Evolutionary conservation across 306 rosid species (phyloP).

Genomic region (Fragaria vesca): DNA sequence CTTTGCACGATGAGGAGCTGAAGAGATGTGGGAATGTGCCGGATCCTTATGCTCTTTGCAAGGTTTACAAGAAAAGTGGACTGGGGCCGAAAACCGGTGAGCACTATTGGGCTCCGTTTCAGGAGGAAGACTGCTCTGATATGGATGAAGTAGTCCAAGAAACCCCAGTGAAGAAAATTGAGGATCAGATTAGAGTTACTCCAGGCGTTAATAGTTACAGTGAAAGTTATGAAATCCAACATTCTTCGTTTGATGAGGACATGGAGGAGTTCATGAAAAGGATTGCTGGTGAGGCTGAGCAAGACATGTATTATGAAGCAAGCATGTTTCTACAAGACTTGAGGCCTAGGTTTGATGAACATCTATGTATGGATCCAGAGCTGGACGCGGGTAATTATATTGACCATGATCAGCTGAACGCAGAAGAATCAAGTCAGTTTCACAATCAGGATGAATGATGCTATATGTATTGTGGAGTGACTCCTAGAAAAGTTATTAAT

Average conservation of each 20-base stretch:
- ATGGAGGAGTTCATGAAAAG: constrained; percentile 41
- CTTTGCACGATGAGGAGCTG: constrained; percentile 77
- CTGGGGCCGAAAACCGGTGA: constrained; percentile 98
- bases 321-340: not conserved
- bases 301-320: constrained; percentile 18
- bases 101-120: constrained; percentile 91
- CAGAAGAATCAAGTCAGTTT: not conserved
- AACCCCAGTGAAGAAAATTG: constrained; percentile 25
- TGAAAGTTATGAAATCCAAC: constrained; percentile 25
- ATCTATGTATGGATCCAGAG: not conserved
- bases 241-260: constrained; percentile 33
- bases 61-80: constrained; percentile 87
- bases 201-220: constrained; percentile 10
- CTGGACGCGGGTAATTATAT: not conserved
- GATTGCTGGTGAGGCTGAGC: constrained; percentile 39
- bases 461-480: no score
- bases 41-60: constrained; percentile 82
- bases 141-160: constrained; percentile 35
- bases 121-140: constrained; percentile 74
- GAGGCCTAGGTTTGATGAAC: not conserved
- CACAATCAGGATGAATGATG: not conserved
- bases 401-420: not conserved
- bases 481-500: no score
- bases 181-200: not conserved
- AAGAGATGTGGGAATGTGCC: constrained; percentile 62